phyloP scores from a whole-genome alignment of 768 basidiomycete species.

The Solioccasus polychromus region DNA sequence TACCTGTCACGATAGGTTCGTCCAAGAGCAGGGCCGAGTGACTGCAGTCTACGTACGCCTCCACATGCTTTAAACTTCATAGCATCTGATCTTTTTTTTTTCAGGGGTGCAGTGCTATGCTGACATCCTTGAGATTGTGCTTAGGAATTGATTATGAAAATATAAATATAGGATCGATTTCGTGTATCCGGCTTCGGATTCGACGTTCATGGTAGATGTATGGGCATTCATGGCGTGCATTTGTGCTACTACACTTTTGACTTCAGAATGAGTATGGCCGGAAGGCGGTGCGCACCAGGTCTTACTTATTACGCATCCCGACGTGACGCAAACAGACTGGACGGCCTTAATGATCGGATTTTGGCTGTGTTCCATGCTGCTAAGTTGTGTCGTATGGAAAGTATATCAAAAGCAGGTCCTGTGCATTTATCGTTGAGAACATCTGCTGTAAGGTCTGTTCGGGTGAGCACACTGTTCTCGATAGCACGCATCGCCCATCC shows the following conservation, averaged over 20 bases:
- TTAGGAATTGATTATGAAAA: not conserved
- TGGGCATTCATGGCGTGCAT: slow-evolving; percentile 12
- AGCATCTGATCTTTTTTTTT: too few relatives aligned
- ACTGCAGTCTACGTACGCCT: not conserved
- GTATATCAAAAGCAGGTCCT: slow-evolving; percentile 6
- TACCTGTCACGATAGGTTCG: too few relatives aligned
- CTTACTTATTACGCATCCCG: not conserved
- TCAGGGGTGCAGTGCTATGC: slow-evolving; percentile 1
- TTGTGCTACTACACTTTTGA: slow-evolving; percentile 5
- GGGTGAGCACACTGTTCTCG: slow-evolving; percentile 21
- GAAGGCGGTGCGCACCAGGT: slow-evolving; percentile 14
- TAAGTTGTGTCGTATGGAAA: slow-evolving; percentile 14
- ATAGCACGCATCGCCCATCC: slow-evolving; percentile 19
- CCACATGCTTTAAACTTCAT: too few relatives aligned
- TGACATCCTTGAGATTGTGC: slow-evolving; percentile 1
- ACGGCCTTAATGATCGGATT: slow-evolving; percentile 6
- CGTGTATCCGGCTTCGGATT: slow-evolving; percentile 16
- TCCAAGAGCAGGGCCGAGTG: too few relatives aligned
- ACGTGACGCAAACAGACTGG: slow-evolving; percentile 3
- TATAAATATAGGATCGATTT: slow-evolving; percentile 7
- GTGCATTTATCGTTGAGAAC: not conserved
- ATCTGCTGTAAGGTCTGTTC: slow-evolving; percentile 15
- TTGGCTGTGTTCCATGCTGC: slow-evolving; percentile 9
- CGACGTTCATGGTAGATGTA: slow-evolving; percentile 20
- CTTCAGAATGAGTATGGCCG: slow-evolving; percentile 12